These are phyloP conservation scores for Waitea zeae DNA, from an alignment of 1,284 basidiomycete species.

Conservation along the genomic window DNA sequence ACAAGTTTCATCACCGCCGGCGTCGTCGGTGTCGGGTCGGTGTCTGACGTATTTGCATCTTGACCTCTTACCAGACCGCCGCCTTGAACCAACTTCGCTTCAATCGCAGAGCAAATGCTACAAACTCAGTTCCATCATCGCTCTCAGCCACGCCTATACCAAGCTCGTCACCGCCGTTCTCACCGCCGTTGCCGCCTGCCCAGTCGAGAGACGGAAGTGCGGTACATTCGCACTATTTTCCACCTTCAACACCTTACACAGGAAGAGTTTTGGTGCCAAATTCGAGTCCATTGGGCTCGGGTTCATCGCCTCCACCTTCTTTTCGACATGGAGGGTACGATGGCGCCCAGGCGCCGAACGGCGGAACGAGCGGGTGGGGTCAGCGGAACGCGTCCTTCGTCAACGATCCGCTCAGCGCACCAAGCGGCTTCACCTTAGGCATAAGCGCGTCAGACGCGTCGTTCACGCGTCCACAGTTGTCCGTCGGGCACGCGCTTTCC, in stretches of 20 bases:
- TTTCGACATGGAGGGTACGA: slow-evolving; percentile 3
- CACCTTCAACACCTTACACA: slow-evolving; percentile 17
- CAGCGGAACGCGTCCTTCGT: no score
- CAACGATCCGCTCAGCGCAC: slow-evolving; percentile 37
- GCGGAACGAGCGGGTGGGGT: no score
- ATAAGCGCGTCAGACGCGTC: no score
- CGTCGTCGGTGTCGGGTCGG: neutral
- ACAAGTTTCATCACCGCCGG: no score
- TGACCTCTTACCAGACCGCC: neutral
- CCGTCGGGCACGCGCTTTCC: no score
- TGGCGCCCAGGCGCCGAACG: slow-evolving; percentile 4
- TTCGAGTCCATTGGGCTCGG: slow-evolving; percentile 41
- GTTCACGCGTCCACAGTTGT: no score
- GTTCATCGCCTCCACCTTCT: slow-evolving; percentile 13
- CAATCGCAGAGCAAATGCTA: neutral
- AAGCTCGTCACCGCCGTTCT: slow-evolving; percentile 9
- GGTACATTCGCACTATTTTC: slow-evolving; percentile 24
- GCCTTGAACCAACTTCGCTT: neutral
- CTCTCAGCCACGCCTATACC: neutral
- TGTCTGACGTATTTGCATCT: neutral
- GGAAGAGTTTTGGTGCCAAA: slow-evolving; percentile 53
- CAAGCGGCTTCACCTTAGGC: slow-evolving; percentile 45
- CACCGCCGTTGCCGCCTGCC: slow-evolving; percentile 35
- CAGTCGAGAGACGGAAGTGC: slow-evolving; percentile 23
- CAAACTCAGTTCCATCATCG: neutral